These are phyloP conservation scores for Nemania abortiva DNA, from an alignment of 2,329 filamentous ascomycete genomes.

Conservation along the genomic window DNA sequence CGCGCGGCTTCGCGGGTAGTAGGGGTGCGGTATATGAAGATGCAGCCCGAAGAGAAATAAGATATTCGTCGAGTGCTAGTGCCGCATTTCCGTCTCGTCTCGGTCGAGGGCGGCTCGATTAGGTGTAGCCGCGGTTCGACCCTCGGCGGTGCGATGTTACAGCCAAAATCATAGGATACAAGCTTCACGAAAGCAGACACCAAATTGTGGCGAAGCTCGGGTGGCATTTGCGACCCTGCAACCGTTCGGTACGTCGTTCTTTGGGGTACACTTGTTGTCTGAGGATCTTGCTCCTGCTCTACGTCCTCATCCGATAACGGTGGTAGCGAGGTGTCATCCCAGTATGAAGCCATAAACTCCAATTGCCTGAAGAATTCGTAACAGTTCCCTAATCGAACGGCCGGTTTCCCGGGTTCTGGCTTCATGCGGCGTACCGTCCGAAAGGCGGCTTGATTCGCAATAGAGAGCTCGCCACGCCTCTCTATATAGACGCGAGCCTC, in stretches of 20 bases:
- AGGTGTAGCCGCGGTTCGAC: constrained; percentile 71
- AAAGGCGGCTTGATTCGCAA: constrained; percentile 69
- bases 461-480: constrained; percentile 67
- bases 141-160: constrained; percentile 68
- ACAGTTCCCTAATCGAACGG: constrained; percentile 69
- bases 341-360: constrained; percentile 69
- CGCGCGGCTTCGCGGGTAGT: constrained; percentile 70
- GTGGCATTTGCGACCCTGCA: constrained; percentile 67
- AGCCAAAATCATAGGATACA: constrained; percentile 74
- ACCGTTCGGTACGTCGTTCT: constrained; percentile 59
- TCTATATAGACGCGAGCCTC: constrained; percentile 70
- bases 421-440: constrained; percentile 71
- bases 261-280: constrained; percentile 30
- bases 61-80: constrained; percentile 56
- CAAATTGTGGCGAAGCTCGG: constrained; percentile 69
- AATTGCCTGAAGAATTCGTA: constrained; percentile 76
- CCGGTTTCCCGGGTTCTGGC: constrained; percentile 64
- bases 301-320: constrained; percentile 35
- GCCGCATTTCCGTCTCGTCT: neutral
- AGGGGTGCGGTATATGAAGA: constrained; percentile 71
- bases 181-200: constrained; percentile 72
- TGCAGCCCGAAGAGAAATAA: constrained; percentile 69
- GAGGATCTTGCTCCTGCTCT: constrained; percentile 36
- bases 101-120: constrained; percentile 48
- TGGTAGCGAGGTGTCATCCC: constrained; percentile 69